Base-by-base conservation (phyloP, 371 early-diverging fungal species). In the Mortierella sp. region DNA sequence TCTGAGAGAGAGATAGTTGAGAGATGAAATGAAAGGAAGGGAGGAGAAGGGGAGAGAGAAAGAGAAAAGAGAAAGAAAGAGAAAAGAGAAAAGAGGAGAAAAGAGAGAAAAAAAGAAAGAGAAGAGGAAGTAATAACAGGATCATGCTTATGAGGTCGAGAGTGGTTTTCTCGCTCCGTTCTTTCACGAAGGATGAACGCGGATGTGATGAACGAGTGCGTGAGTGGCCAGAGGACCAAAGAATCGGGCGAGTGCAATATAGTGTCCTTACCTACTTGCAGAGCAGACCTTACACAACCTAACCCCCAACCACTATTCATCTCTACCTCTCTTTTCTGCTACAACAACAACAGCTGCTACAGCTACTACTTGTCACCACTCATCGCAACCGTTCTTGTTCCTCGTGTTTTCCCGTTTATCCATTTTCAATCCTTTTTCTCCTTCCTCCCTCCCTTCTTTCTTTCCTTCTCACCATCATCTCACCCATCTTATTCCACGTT, bases 11-110 rank as follows among this genome's bases (percentile, higher is more conserved):
- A 51, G 64, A 6, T n/a, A 39, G 35, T 28, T 22, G 57, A 62
- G 18, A 26, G 52, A 60, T 43, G 47, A 63, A 62, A 52, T 28
- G 70, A 57, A 52, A 54, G 61, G 47, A 6, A 10, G 60, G 32
- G 35, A 51, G 24, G 32, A 26, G 37, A 57, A 26, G 22, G 39
- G 37, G 6, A 55, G 40, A 49, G 12, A 40, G 64, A 26, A 39
- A 14, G 26, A 62, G 57, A 28, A n/a, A 43, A 43, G 30, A 22
- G 26, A 20, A 59, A 24, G 49, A 49, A n/a, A 43, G 39, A 30
- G 30, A 54, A 22, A 22, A 16, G 39, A 18, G 30, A 47, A 64
- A 40, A 37, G 3, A 18, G 43, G 18, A 40, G 22, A 51, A 51
- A 9, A 35, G 35, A 59, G 3, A 54, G 35, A 61, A 45, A 61